These are phyloP conservation scores for Vachellia collinsii DNA, from an alignment of 306 rosid genomes.

Conservation along the genomic window DNA sequence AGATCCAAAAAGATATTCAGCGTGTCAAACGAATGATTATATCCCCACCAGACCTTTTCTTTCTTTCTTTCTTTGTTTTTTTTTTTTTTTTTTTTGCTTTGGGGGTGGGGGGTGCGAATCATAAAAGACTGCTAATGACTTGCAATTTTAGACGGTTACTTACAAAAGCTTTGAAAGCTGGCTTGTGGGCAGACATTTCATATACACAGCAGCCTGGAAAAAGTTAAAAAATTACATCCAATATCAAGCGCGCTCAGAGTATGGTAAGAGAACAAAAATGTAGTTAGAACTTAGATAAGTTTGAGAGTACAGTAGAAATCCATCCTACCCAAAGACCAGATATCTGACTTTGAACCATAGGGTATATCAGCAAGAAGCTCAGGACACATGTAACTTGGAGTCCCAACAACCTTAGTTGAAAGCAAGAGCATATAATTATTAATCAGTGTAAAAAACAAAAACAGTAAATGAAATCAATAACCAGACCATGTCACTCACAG, in stretches of 20 bases:
- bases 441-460: slow-evolving; percentile 25
- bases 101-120: not conserved
- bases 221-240: slow-evolving; percentile 20
- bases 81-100: no score
- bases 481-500: slow-evolving; percentile 58
- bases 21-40: not conserved
- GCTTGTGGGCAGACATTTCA: slow-evolving; percentile 86
- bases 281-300: not conserved
- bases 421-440: slow-evolving; percentile 6
- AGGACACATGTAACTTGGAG: slow-evolving; percentile 98
- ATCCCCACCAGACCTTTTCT: not conserved
- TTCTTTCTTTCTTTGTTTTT: no score
- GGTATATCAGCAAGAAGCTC: slow-evolving; percentile 99
- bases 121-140: slow-evolving; percentile 1
- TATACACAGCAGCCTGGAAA: slow-evolving; percentile 90
- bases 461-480: not conserved
- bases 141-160: slow-evolving; percentile 43
- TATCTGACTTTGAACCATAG: slow-evolving; percentile 96
- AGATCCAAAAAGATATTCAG: slow-evolving; percentile 13
- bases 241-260: slow-evolving; percentile 14
- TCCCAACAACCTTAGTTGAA: slow-evolving; percentile 83
- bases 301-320: slow-evolving; percentile 25
- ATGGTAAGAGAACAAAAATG: slow-evolving; percentile 1
- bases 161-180: slow-evolving; percentile 99
- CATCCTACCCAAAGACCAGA: slow-evolving; percentile 92